Conservation (phyloP, 306 rosid genomes). For the Vicia sativa region DNA sequence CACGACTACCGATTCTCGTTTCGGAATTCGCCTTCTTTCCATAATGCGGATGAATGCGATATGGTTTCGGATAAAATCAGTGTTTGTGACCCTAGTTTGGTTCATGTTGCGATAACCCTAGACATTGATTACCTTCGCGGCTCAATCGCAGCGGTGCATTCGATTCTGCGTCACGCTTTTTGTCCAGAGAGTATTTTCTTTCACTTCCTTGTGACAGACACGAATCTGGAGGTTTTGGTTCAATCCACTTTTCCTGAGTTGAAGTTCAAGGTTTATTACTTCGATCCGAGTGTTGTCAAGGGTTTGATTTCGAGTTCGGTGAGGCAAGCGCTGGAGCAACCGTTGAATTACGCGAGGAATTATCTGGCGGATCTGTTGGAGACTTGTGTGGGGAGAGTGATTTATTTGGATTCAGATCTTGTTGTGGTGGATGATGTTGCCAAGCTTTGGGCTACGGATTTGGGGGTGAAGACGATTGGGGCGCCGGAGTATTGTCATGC, state of each 20-base stretch:
- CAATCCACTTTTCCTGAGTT: constrained; percentile 67
- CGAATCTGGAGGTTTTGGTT: constrained; percentile 55
- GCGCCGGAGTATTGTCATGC: constrained; percentile 88
- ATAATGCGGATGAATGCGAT: constrained; percentile 63
- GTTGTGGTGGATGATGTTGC: constrained; percentile 65
- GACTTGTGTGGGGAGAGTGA: constrained; percentile 61
- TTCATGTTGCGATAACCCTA: constrained; percentile 77
- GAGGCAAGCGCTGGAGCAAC: constrained; percentile 77
- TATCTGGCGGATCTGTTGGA: constrained; percentile 71
- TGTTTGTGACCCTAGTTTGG: constrained; percentile 63
- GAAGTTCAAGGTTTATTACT: constrained; percentile 71
- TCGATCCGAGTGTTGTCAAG: constrained; percentile 58
- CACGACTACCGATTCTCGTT: constrained; percentile 48
- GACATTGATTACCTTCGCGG: constrained; percentile 83
- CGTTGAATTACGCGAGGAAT: constrained; percentile 75
- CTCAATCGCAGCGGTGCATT: constrained; percentile 80
- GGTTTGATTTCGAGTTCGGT: constrained; percentile 71
- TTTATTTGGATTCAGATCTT: constrained; percentile 75
- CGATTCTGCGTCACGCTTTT: constrained; percentile 59
- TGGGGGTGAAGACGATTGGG: constrained; percentile 57
- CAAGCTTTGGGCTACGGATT: constrained; percentile 61
- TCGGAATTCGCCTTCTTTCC: constrained; percentile 54
- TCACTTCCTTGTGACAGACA: constrained; percentile 67
- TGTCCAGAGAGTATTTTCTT: constrained; percentile 74
- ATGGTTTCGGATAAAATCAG: constrained; percentile 19